Evolutionary conservation across 1,284 basidiomycete species (phyloP).

Genomic region (Cryptococcus wingfieldii): DNA sequence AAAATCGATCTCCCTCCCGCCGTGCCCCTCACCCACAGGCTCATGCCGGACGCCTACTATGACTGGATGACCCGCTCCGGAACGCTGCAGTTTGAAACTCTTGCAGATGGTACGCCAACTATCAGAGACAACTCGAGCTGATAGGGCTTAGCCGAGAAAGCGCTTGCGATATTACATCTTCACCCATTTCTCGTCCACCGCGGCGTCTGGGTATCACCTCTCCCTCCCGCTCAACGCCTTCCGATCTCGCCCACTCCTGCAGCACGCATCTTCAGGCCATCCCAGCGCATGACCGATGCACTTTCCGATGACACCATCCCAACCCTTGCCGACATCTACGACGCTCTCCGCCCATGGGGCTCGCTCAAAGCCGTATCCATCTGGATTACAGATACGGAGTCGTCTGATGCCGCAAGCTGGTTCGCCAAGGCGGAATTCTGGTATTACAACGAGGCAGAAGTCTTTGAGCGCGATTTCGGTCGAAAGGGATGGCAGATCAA

Average conservation of each 20-base stretch:
- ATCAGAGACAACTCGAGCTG: not conserved
- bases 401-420: constrained; percentile 46
- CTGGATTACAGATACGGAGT: constrained; percentile 4
- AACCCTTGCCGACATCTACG: constrained; percentile 60
- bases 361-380: constrained; percentile 32
- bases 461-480: constrained; percentile 60
- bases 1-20: constrained; percentile 21
- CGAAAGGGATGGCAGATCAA: constrained; percentile 18
- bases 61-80: constrained; percentile 37
- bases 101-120: constrained; percentile 16
- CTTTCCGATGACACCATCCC: not conserved
- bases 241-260: constrained; percentile 52
- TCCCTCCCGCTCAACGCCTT: constrained; percentile 58
- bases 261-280: constrained; percentile 19
- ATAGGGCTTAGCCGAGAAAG: constrained; percentile 69
- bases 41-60: constrained; percentile 35
- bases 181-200: constrained; percentile 61
- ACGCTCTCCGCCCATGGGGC: constrained; percentile 62
- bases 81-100: constrained; percentile 20
- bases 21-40: constrained; percentile 18
- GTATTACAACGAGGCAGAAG: constrained; percentile 76
- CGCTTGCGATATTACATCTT: constrained; percentile 71
- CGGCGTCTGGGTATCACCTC: constrained; percentile 61
- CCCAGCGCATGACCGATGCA: not conserved
- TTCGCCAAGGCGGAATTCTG: constrained; percentile 77